A percentile compares a stretch with the other conserved stretches of the same genome.
These are phyloP conservation scores for Globisporangium spiculum DNA, from an alignment of 352 stramenopile species.

Conservation along the genomic window DNA sequence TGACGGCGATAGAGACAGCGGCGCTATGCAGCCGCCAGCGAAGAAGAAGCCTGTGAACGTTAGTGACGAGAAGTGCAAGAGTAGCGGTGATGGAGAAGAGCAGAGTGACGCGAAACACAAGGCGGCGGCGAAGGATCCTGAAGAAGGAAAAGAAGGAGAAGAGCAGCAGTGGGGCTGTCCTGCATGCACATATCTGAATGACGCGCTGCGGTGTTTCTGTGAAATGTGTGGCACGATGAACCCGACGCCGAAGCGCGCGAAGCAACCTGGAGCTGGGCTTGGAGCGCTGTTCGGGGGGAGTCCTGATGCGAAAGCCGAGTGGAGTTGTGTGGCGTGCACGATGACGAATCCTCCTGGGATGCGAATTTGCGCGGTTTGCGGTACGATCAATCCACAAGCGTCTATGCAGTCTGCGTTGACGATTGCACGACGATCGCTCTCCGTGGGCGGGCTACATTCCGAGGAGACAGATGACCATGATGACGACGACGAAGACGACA, in stretches of 20 bases:
- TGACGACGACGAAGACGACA: constrained; percentile 15
- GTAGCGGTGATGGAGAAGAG: constrained; percentile 10
- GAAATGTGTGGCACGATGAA: constrained; percentile 77
- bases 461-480: constrained; percentile 15
- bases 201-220: constrained; percentile 51
- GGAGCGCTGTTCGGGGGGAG: neutral
- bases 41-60: constrained; percentile 10
- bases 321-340: constrained; percentile 69
- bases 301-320: constrained; percentile 28
- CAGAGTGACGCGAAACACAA: constrained; percentile 5
- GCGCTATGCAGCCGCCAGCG: neutral
- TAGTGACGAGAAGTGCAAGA: neutral
- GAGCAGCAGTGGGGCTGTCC: constrained; percentile 54
- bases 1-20: neutral
- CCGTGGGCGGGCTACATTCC: constrained; percentile 20
- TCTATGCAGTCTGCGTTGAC: constrained; percentile 28
- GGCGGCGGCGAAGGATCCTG: constrained; percentile 7
- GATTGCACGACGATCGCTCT: constrained; percentile 31
- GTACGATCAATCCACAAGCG: constrained; percentile 68
- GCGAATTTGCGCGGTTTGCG: constrained; percentile 54
- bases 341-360: constrained; percentile 57
- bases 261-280: constrained; percentile 3
- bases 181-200: constrained; percentile 73
- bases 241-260: constrained; percentile 24
- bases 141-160: constrained; percentile 9